Conservation (phyloP, 176 grass and related monocot species). For the Lolium perenne region DNA sequence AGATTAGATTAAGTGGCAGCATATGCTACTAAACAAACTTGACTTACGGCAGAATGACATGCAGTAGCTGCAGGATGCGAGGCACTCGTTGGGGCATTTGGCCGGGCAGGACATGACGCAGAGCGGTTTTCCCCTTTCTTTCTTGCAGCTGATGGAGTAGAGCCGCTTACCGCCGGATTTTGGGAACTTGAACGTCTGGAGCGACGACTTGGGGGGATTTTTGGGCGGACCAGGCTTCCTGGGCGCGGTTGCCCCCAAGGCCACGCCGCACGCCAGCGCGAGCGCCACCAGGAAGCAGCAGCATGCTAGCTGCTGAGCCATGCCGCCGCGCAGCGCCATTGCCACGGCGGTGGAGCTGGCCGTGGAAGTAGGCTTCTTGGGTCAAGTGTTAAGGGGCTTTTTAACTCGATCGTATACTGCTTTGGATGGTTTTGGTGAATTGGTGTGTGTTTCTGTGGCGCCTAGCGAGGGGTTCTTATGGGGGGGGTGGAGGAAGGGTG, state of each 20-base stretch:
- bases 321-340: background rate
- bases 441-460: background rate
- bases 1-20: background rate
- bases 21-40: background rate
- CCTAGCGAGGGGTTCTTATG: background rate
- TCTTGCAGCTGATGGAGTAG: constrained; percentile 35
- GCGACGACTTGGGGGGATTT: background rate
- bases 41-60: constrained; percentile 16
- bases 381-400: background rate
- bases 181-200: background rate
- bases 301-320: background rate
- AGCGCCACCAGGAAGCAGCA: constrained; percentile 11
- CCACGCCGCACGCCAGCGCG: background rate
- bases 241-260: background rate
- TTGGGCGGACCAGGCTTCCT: too few species aligned
- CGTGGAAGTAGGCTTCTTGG: background rate
- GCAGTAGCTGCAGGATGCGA: constrained; percentile 10
- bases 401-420: background rate
- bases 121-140: too few species aligned
- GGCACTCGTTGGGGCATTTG: constrained; percentile 33
- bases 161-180: background rate
- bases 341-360: background rate
- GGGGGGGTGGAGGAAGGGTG: background rate
- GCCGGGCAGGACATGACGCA: constrained; percentile 48
- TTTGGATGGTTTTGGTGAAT: background rate